A percentile compares a stretch with the other conserved stretches of the same genome.
Conservation (phyloP, 106 monocot genomes). For the Allium sativum region DNA sequence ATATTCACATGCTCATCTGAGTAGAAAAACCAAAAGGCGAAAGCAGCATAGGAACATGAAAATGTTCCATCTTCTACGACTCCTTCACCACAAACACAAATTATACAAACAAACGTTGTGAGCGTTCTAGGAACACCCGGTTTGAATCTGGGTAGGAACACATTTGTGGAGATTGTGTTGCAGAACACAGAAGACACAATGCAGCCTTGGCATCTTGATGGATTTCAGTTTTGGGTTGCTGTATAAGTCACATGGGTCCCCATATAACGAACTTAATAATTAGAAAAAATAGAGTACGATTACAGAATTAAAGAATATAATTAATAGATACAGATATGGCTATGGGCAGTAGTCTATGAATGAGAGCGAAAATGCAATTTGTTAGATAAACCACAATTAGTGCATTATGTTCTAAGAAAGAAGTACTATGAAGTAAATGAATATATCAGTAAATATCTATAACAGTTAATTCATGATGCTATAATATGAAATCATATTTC, state of each 20-base stretch:
- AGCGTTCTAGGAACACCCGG: slow-evolving; percentile 48
- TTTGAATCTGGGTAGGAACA: slow-evolving; percentile 47
- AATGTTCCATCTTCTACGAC: slow-evolving; percentile 69
- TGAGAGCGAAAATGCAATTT: slow-evolving; percentile 52
- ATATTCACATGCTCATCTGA: slow-evolving; percentile 4
- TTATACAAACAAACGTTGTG: slow-evolving; percentile 6
- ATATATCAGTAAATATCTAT: no score
- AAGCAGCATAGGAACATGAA: slow-evolving; percentile 81
- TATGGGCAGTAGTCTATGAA: slow-evolving; percentile 30
- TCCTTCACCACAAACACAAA: slow-evolving; percentile 72
- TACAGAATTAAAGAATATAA: slow-evolving; percentile 47
- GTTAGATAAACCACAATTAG: slow-evolving; percentile 19
- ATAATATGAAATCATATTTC: no score
- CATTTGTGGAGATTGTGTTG: slow-evolving; percentile 79
- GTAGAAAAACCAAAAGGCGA: slow-evolving; percentile 78
- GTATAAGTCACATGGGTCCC: slow-evolving; percentile 25
- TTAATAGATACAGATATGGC: slow-evolving; percentile 66
- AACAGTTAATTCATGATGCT: no score
- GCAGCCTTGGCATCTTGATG: slow-evolving; percentile 83
- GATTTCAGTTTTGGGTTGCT: slow-evolving; percentile 82
- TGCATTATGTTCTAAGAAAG: background rate
- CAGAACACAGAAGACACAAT: slow-evolving; percentile 51
- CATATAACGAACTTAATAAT: no score
- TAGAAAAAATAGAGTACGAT: slow-evolving; percentile 17
- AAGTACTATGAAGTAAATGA: no score